phyloP scores from a whole-genome alignment of 805 yeast species.

The Cyberlindnera samutprakarnensis region DNA sequence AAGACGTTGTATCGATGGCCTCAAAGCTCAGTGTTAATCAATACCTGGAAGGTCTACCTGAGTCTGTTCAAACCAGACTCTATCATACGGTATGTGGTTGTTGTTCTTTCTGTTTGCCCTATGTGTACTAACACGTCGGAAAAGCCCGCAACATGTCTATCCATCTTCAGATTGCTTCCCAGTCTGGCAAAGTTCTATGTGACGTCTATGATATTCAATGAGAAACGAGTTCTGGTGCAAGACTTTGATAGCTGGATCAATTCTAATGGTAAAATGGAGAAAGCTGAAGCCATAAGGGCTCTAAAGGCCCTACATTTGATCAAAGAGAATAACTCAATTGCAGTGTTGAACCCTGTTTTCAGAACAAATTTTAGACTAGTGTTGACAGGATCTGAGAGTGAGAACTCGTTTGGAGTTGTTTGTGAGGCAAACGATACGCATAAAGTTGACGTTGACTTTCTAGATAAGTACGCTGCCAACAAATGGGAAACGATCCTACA shows the following conservation, averaged over 20 bases:
- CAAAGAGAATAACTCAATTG: conserved; percentile 43
- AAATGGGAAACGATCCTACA: conserved; percentile 96
- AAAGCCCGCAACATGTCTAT: conserved; percentile 84
- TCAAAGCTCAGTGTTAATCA: conserved; percentile 70
- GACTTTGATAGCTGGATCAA: conserved; percentile 75
- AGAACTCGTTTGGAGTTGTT: conserved; percentile 72
- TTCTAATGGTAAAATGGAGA: conserved; percentile 40
- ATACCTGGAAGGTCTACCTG: conserved; percentile 85
- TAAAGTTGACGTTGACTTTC: conserved; percentile 51
- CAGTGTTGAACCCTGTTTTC: conserved; percentile 63
- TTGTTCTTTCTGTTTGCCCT: not conserved
- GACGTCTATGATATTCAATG: conserved; percentile 80
- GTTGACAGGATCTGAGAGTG: conserved; percentile 66
- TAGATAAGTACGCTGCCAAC: conserved; percentile 73
- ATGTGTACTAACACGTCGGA: conserved; percentile 11
- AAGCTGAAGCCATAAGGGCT: conserved; percentile 73
- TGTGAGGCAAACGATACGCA: conserved; percentile 48
- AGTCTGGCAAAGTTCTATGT: conserved; percentile 83
- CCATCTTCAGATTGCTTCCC: conserved; percentile 85
- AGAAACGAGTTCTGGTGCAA: conserved; percentile 56
- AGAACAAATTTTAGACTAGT: conserved; percentile 73
- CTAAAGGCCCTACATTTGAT: conserved; percentile 71
- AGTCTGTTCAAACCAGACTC: conserved; percentile 71
- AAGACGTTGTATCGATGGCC: too few relatives aligned
- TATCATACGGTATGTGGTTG: conserved; percentile 46